Evolutionary conservation across 2,329 filamentous ascomycete genomes (phyloP).

Genomic region (Aureobasidium sp.): DNA sequence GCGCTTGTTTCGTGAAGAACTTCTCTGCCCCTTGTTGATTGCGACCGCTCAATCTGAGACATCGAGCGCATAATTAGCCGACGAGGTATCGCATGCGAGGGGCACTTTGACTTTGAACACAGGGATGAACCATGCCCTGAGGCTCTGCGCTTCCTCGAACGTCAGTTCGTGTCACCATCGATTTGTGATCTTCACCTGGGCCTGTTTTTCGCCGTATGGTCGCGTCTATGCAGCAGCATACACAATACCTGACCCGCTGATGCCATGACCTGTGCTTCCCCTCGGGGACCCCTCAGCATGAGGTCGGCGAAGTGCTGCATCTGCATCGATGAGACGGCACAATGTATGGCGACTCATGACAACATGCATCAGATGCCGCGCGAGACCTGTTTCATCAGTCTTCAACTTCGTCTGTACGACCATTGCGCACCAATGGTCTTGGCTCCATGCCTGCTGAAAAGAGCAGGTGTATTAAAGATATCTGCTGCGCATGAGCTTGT

Average conservation of each 20-base stretch:
- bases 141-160: not conserved
- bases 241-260: not conserved
- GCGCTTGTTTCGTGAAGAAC: not conserved
- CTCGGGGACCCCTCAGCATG: not conserved
- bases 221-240: not conserved
- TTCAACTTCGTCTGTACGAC: not conserved
- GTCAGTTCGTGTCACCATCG: not conserved
- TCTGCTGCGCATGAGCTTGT: conserved; percentile 5
- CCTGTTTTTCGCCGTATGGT: not conserved
- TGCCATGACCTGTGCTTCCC: not conserved
- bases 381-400: conserved; percentile 2
- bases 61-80: not conserved
- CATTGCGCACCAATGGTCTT: not conserved
- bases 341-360: not conserved
- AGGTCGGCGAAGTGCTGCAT: not conserved
- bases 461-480: not conserved
- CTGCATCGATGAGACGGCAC: not conserved
- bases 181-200: not conserved
- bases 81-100: not conserved
- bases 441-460: not conserved
- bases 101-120: not conserved
- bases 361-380: not conserved
- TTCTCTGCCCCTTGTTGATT: not conserved
- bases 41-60: not conserved
- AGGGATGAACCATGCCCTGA: not conserved